These are phyloP conservation scores for Dryadomyces sulphureus DNA, from an alignment of 2,329 filamentous ascomycete species.

Conservation along the genomic window DNA sequence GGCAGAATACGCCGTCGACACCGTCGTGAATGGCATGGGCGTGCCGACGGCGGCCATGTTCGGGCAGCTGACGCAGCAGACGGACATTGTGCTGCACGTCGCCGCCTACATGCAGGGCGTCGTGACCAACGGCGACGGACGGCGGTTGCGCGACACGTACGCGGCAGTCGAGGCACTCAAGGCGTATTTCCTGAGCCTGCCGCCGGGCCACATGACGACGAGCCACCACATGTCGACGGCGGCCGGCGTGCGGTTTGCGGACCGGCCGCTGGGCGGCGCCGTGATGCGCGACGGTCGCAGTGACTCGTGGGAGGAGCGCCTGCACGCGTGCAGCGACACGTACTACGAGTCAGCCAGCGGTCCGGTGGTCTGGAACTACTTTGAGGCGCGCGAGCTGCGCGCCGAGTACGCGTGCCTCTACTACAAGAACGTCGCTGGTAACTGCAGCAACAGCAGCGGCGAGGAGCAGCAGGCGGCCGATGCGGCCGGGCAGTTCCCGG, in stretches of 20 bases:
- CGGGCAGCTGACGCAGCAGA: constrained; percentile 2
- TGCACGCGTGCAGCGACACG: constrained; percentile 1
- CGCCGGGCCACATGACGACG: constrained; percentile 3
- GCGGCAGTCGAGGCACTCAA: constrained; percentile 4
- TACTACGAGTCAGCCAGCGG: background rate
- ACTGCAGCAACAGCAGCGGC: no score
- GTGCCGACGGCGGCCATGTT: background rate
- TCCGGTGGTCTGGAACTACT: constrained; percentile 6
- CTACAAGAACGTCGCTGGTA: constrained; percentile 5
- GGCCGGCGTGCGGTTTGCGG: background rate
- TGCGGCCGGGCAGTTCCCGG: constrained; percentile 1
- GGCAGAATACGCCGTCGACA: background rate
- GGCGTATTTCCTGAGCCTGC: background rate
- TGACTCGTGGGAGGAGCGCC: constrained; percentile 4
- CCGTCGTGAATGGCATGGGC: background rate
- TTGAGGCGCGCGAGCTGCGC: constrained; percentile 5
- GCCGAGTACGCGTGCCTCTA: constrained; percentile 10
- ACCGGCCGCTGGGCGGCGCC: constrained; percentile 4
- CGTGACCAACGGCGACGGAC: background rate
- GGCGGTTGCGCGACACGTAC: background rate
- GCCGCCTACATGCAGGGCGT: background rate
- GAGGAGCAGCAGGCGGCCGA: background rate
- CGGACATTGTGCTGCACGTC: background rate
- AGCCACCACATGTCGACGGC: background rate
- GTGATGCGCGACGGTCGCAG: constrained; percentile 5